A percentile compares a stretch with the other conserved stretches of the same genome.
These are phyloP conservation scores for Chloris gayana DNA, from an alignment of 176 grass and related monocot genomes.

Conservation along the genomic window DNA sequence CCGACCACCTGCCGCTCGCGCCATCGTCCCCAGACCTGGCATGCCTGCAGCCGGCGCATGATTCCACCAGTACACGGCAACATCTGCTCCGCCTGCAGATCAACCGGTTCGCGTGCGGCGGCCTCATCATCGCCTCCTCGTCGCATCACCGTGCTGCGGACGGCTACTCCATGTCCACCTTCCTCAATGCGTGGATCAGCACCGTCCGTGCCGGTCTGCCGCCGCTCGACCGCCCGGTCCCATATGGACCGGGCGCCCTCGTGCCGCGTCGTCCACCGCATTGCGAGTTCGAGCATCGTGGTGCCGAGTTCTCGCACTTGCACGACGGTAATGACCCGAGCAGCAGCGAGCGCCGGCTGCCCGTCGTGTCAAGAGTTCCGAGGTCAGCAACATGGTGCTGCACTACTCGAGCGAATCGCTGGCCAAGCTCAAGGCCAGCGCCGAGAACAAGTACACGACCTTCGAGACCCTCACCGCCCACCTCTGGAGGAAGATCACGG, in stretches of 20 bases:
- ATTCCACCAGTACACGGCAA: background rate
- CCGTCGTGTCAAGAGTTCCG: too few relatives aligned
- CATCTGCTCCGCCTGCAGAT: constrained; percentile 48
- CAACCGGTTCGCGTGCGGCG: constrained; percentile 55
- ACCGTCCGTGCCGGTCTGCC: constrained; percentile 20
- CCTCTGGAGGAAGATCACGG: too few relatives aligned
- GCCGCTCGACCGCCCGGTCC: background rate
- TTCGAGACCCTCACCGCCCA: too few relatives aligned
- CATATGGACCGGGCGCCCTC: constrained; percentile 36
- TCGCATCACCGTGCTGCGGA: constrained; percentile 53
- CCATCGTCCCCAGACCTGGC: constrained; percentile 30
- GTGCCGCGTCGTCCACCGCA: constrained; percentile 36
- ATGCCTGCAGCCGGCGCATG: constrained; percentile 15
- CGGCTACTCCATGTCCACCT: constrained; percentile 48
- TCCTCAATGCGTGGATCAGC: constrained; percentile 43
- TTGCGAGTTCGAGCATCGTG: constrained; percentile 53
- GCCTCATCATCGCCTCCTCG: constrained; percentile 43
- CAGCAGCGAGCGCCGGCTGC: too few relatives aligned
- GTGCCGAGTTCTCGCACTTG: constrained; percentile 37
- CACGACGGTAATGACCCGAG: too few relatives aligned
- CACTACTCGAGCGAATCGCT: too few relatives aligned
- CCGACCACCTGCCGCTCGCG: constrained; percentile 49
- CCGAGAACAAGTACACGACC: too few relatives aligned
- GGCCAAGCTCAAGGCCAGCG: too few relatives aligned
- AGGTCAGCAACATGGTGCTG: too few relatives aligned